phyloP scores from a whole-genome alignment of 805 yeast genomes.

The Suhomyces sp. region DNA sequence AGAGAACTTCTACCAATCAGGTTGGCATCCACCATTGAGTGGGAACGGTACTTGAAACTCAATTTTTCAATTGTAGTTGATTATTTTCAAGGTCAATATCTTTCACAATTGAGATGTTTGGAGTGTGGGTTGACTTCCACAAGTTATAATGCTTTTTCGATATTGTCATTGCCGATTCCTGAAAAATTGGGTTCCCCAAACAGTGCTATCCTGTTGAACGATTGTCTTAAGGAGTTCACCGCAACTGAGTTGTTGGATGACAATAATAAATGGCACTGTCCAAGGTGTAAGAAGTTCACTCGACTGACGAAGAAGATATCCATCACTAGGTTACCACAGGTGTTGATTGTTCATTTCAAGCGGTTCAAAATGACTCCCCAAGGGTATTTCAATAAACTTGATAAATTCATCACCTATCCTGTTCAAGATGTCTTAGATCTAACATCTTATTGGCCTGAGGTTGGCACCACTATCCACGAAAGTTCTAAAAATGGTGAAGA shows the following conservation, averaged over 20 bases:
- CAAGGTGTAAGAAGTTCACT: slow-evolving; percentile 63
- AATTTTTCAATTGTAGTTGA: slow-evolving; percentile 81
- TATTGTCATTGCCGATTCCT: slow-evolving; percentile 79
- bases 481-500: slow-evolving; percentile 13
- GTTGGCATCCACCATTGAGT: slow-evolving; percentile 82
- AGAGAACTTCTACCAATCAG: slow-evolving; percentile 75
- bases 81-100: slow-evolving; percentile 84
- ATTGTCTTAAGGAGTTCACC: slow-evolving; percentile 77
- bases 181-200: slow-evolving; percentile 29
- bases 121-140: slow-evolving; percentile 77
- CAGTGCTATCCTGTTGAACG: slow-evolving; percentile 40
- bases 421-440: slow-evolving; percentile 54
- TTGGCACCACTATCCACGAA: slow-evolving; percentile 31
- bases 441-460: slow-evolving; percentile 69
- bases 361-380: slow-evolving; percentile 59
- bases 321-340: slow-evolving; percentile 75
- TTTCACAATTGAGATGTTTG: slow-evolving; percentile 73
- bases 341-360: slow-evolving; percentile 81
- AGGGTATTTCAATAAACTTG: slow-evolving; percentile 54
- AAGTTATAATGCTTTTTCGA: slow-evolving; percentile 80
- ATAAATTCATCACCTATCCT: slow-evolving; percentile 69
- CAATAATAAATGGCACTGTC: slow-evolving; percentile 84
- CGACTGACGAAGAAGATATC: slow-evolving; percentile 66
- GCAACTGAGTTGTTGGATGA: slow-evolving; percentile 71
- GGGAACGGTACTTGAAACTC: slow-evolving; percentile 82